These are phyloP conservation scores for Eutypella sp. DNA, from an alignment of 2,329 filamentous ascomycete genomes.

Conservation along the genomic window DNA sequence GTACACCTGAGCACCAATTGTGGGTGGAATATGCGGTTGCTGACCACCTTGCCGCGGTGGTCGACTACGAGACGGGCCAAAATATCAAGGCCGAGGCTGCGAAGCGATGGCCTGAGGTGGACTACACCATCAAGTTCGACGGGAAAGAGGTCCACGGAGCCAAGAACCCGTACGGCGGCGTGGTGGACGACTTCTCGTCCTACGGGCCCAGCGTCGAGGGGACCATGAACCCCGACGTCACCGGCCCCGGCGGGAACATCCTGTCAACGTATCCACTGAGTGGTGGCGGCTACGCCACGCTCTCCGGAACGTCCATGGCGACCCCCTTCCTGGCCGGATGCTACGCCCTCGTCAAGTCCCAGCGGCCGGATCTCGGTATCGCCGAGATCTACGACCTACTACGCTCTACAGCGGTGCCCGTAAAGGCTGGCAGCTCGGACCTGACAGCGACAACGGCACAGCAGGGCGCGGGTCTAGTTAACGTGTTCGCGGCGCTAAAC, in stretches of 20 bases:
- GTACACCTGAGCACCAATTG: too few species aligned
- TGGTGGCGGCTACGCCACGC: slow-evolving; percentile 25
- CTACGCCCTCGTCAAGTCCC: slow-evolving; percentile 31
- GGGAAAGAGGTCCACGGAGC: slow-evolving; percentile 5
- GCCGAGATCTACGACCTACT: slow-evolving; percentile 24
- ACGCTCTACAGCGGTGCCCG: slow-evolving; percentile 24
- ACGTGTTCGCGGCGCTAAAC: slow-evolving; percentile 24
- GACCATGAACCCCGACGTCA: slow-evolving; percentile 27
- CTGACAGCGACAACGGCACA: slow-evolving; percentile 25
- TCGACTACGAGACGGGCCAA: too few species aligned
- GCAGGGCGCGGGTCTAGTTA: slow-evolving; percentile 30
- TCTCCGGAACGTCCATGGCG: slow-evolving; percentile 33
- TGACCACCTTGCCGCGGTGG: too few species aligned
- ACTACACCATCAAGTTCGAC: slow-evolving; percentile 13
- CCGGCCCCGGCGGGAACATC: slow-evolving; percentile 30
- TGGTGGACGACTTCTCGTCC: slow-evolving; percentile 18
- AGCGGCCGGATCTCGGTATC: slow-evolving; percentile 20
- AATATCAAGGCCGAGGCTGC: slow-evolving; percentile 7
- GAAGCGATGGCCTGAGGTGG: slow-evolving; percentile 13
- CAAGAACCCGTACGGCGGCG: slow-evolving; percentile 11
- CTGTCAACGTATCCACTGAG: slow-evolving; percentile 30
- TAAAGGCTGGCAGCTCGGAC: slow-evolving; percentile 21
- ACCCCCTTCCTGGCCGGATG: slow-evolving; percentile 28
- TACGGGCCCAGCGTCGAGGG: slow-evolving; percentile 16
- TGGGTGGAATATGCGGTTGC: too few species aligned